Base-by-base conservation (phyloP, 2,329 filamentous ascomycete genomes). In the Neoascochyta sp. region DNA sequence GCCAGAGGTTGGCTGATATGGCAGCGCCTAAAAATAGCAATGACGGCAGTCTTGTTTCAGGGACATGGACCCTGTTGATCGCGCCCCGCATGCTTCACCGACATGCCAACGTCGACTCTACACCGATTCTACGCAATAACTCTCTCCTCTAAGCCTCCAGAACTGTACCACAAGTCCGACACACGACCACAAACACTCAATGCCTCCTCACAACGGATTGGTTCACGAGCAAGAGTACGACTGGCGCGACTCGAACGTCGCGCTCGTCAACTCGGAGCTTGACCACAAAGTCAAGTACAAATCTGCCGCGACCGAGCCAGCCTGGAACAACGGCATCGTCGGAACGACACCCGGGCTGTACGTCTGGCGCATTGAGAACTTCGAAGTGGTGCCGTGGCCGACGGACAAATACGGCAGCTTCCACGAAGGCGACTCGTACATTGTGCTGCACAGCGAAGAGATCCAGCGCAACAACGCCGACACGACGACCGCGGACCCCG, bases 231-330 rank as follows among this genome's bases (percentile, higher is more conserved):
- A 77, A 48, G 71, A 81, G 52, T 81, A 82, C 52, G 75, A 83
- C 54, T 74, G 82, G 64, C 74, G 78, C 47, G 77, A 82, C 54
- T 80, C 74, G 64, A 83, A 83, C 50, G 75, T 83, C 33, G 77
- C 80, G 59, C 68, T 82, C 32, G 76, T 83, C 35, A 75, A 76
- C 34, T 72, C 70, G 31, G 70, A 76, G 39, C 71, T 83, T 39
- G 80, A 83, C 62, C 80, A 83, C 63, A 70, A 71, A 38, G 74
- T 84, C 50, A 83, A 83, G 53, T 75, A 81, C 67, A 75, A 75
- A 36, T 83, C 79, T 8, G 80, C 80, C 3, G 60, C 68, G 7
- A 74, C 74, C 5, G 80, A 83, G 44, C 80, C 80, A 0, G 80
- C 80, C 7, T 84, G 80, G 80, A 76, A 80, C 47, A 68, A 76